phyloP scores from a whole-genome alignment of 2,329 filamentous ascomycete species.

The Sclerotinia sclerotiorum region DNA sequence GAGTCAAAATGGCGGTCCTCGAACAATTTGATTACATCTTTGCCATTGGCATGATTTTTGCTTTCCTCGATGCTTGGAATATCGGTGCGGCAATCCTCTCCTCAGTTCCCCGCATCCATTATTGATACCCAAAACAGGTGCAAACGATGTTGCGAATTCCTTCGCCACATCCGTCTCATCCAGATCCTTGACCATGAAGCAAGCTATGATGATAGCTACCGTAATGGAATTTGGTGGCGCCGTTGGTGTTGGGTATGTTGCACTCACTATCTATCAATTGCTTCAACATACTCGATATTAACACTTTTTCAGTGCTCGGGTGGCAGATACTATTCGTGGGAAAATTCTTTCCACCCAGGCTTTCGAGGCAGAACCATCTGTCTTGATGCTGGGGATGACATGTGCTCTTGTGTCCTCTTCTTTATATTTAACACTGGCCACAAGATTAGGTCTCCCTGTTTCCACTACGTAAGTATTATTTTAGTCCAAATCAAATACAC shows the following conservation, averaged over 20 bases:
- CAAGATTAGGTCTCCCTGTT: slow-evolving; percentile 68
- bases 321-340: slow-evolving; percentile 78
- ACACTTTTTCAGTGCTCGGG: slow-evolving; percentile 62
- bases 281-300: background rate
- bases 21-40: slow-evolving; percentile 14
- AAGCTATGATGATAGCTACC: slow-evolving; percentile 65
- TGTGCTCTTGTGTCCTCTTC: slow-evolving; percentile 64
- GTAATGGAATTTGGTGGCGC: slow-evolving; percentile 69
- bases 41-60: slow-evolving; percentile 45
- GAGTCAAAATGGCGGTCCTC: slow-evolving; percentile 12
- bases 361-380: slow-evolving; percentile 60
- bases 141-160: slow-evolving; percentile 80
- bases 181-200: slow-evolving; percentile 68
- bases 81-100: slow-evolving; percentile 46
- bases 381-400: slow-evolving; percentile 67
- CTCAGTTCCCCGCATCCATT: background rate
- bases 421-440: slow-evolving; percentile 80
- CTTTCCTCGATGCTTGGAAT: slow-evolving; percentile 59
- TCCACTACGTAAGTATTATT: slow-evolving; percentile 55
- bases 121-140: slow-evolving; percentile 3
- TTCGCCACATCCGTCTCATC: slow-evolving; percentile 82
- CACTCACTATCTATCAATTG: background rate
- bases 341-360: slow-evolving; percentile 63
- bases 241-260: slow-evolving; percentile 43
- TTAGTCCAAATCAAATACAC: background rate